Base-by-base conservation (phyloP, 2,329 filamentous ascomycete species). In the Thielaviopsis punctulata region DNA sequence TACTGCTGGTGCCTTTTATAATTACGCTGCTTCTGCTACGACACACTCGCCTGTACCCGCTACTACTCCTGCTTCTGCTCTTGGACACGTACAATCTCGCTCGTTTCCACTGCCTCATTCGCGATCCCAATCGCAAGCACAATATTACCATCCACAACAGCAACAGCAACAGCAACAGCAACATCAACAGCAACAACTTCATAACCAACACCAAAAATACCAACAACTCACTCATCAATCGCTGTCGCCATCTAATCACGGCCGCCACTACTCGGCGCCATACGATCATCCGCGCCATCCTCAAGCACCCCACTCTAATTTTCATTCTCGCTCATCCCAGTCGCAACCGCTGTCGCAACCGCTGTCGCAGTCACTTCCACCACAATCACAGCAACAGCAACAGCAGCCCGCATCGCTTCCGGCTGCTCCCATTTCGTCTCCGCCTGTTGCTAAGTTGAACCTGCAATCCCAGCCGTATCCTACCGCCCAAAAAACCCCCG, bases 91-190 rank as follows among this genome's bases (percentile, higher is more conserved):
- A 1, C 25, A 21, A 6, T 36, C 49, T 27, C 45, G 27, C 44
- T 25, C 49, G 24, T 52, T 45, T 19, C 51, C 33, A 7, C 51
- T 41, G 39, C 21, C 53, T 7, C 53, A 45, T 12, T 30, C 30
- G 4, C 54, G 47, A 7, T 24, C 52, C 30, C 30, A 36, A 12
- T 27, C 39, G 6, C 33, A 30, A 19, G 25, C 23, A 21, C 45
- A 30, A n/a, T 30, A 51, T 19, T 41, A 48, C 18, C 51, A 56
- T 12, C 45, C 48, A 9, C 44, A 47, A 8, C 8, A 48, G 6
- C 48, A 53, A 55, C 49, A 58, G 58, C 47, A 55, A 59, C 52
- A 44, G 52, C 25, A 63, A 60, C 53, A 59, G 57, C 7, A 58
- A 58, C 49, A 56, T 55, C 44, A 45, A 52, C 24, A 49, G 15